Evolutionary conservation across 768 basidiomycete genomes (phyloP), one percentile per base, ranked within the genome.

Genomic region (Mycena haematopus): DNA sequence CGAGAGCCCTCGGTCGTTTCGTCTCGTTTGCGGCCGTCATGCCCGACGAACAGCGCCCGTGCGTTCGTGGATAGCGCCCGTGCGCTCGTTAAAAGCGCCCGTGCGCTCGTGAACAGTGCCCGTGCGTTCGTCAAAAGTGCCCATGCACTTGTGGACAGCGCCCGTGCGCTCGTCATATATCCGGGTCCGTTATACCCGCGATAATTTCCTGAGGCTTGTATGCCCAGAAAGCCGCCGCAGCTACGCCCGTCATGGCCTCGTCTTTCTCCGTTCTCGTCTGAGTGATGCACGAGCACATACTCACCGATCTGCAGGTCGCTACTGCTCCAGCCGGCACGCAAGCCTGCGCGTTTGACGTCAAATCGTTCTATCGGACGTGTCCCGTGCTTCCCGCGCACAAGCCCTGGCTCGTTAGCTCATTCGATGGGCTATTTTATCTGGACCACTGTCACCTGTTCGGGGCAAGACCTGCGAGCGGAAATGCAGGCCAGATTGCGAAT

Each of bases 401-500:
- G n/a, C n/a, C n/a, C n/a, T n/a, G n/a, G n/a, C n/a, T n/a, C 0
- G 68, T 67, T 1, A 46, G 67, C 10, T 54, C 52, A 5, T 62
- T 58, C 6, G n/a, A 63, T 0, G 52, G 53, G 6, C 0, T 21
- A 0, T 63, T 68, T 21, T 73, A 47, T 14, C 63, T 72, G 1
- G 60, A 73, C 22, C 71, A 72, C 45, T 62, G 62, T 27, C 27
- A 62, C 14, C 66, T 68, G 0, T 73, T 72, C 40, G 68, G 71
- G 2, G 62, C 68, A 0, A 7, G 40, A 0, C 59, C 70, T 0
- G 65, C 71, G 0, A 68, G 67, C 35, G 63, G 70, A 2, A 69
- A 68, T 19, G 44, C 70, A 6, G 72, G 72, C 2, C 52, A 59
- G 45, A 58, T 69, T 2, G 42, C 52, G 0, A 68, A 70, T 27